Evolutionary conservation across 768 basidiomycete species (phyloP), one percentile per base, ranked within the genome.

Genomic region (Tulasnella sp.): DNA sequence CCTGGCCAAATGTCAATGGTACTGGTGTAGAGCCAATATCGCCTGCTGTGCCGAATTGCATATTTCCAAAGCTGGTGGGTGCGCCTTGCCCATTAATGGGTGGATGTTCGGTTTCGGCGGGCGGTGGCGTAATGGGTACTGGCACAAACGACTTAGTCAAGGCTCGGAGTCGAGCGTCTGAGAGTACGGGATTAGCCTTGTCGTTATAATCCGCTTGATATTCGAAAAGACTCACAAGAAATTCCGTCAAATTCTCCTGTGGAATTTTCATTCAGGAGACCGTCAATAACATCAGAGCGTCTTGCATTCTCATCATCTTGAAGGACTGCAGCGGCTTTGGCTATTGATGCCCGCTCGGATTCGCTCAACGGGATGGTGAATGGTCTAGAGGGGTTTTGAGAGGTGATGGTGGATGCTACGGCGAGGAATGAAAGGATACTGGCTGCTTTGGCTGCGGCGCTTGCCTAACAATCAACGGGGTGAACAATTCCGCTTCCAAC

Each of bases 231-330:
- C 89, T 72, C 82, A 94, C 93, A 91, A 67, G 89, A 80, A 75
- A 93, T 82, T 54, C 88, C 91, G 76, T 90, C 85, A 76, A 88
- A 84, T 39, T 89, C 88, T 37, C 91, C 91, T 58, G 52, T 40
- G 14, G 67, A 68, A 36, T 87, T 83, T 25, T 86, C 87, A 68
- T 86, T 85, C 64, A 92, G 80, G 77, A 93, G 83, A 37, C 88
- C 88, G 36, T 85, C 84, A 76, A 94, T 80, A 29, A 88, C 81
- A 31, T 85, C 82, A 34, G 86, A 82, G 81, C 89, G 91, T 67
- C 79, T 79, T 52, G 89, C 87, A 14, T 79, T 82, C 74, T 89
- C 88, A 45, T 87, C 87, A 25, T 88, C 87, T 39, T 91, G 81
- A 40, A 94, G 86, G 39, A 85, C 83, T 49, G 90, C 86, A 8